Evolutionary conservation across 805 yeast genomes (phyloP).

Genomic region (Debaryomyces hansenii): DNA sequence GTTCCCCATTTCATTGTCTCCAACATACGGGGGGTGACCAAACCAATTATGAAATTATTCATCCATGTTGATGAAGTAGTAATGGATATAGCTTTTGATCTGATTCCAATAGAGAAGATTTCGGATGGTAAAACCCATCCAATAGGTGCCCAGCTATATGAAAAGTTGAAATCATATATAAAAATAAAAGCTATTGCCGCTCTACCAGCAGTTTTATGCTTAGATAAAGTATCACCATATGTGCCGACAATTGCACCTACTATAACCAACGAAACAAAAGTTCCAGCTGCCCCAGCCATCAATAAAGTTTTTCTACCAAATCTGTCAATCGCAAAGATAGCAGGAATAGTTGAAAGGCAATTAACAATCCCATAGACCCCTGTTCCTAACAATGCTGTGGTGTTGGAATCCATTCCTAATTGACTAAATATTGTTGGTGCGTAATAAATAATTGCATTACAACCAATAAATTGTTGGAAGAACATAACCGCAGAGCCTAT

Average conservation of each 20-base stretch:
- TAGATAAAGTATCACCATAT: conserved; percentile 13
- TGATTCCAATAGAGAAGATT: conserved; percentile 34
- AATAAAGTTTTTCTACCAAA: conserved; percentile 37
- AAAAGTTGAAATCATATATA: conserved; percentile 30
- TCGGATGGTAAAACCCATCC: conserved; percentile 41
- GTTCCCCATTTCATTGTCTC: conserved; percentile 27
- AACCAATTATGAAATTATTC: conserved; percentile 36
- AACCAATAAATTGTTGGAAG: conserved; percentile 34
- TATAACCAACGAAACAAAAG: conserved; percentile 29
- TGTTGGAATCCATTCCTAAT: conserved; percentile 26
- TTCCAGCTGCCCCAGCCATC: conserved; percentile 31
- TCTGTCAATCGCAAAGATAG: conserved; percentile 32
- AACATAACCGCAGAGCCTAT: conserved; percentile 28
- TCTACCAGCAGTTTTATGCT: conserved; percentile 18
- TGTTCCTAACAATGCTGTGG: conserved; percentile 26
- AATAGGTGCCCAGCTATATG: conserved; percentile 40
- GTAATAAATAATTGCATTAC: conserved; percentile 34
- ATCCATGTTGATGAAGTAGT: conserved; percentile 38
- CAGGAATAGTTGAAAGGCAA: conserved; percentile 31
- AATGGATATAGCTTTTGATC: conserved; percentile 35
- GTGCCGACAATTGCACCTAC: conserved; percentile 20
- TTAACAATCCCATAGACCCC: conserved; percentile 32
- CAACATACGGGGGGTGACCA: conserved; percentile 34
- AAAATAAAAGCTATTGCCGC: conserved; percentile 38
- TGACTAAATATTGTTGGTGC: conserved; percentile 32